Evolutionary conservation across 495 filamentous ascomycete species (phyloP).

Genomic region (Jackrogersella multiformis): DNA sequence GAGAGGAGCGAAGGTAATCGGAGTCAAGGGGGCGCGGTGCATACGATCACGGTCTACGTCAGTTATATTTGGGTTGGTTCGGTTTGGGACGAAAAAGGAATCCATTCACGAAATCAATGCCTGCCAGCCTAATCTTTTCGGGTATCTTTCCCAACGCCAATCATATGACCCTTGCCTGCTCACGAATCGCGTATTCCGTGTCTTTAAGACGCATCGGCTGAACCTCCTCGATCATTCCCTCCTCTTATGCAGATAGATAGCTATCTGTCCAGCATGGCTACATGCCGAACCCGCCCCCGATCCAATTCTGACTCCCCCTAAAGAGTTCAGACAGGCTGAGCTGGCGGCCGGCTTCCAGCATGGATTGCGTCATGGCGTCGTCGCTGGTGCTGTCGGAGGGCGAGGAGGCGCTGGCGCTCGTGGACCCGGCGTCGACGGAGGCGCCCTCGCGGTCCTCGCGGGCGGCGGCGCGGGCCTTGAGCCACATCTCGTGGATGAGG

Average conservation of each 20-base stretch:
- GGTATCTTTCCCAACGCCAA: slow-evolving; percentile 8
- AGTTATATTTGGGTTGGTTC: too few species aligned
- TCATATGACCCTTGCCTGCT: background rate
- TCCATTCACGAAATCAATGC: slow-evolving; percentile 1
- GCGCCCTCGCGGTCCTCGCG: too few species aligned
- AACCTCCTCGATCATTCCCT: background rate
- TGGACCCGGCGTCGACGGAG: background rate
- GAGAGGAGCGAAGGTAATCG: background rate
- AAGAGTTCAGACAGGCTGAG: slow-evolving; percentile 44
- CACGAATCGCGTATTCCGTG: background rate
- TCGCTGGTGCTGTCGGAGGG: slow-evolving; percentile 1
- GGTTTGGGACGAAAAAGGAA: background rate
- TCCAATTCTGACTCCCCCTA: slow-evolving; percentile 18
- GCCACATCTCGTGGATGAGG: slow-evolving; percentile 53
- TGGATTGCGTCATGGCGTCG: background rate
- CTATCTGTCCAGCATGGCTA: background rate
- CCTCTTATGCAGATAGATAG: background rate
- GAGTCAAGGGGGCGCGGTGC: background rate
- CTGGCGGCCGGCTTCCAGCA: slow-evolving; percentile 31
- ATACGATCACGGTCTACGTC: background rate
- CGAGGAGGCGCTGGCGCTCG: slow-evolving; percentile 3
- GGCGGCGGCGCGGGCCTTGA: slow-evolving; percentile 43
- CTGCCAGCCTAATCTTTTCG: background rate
- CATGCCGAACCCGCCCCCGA: slow-evolving; percentile 3
- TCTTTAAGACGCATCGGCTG: too few species aligned